These are phyloP conservation scores for Cladophialophora exuberans DNA, from an alignment of 2,329 filamentous ascomycete species.

Conservation along the genomic window DNA sequence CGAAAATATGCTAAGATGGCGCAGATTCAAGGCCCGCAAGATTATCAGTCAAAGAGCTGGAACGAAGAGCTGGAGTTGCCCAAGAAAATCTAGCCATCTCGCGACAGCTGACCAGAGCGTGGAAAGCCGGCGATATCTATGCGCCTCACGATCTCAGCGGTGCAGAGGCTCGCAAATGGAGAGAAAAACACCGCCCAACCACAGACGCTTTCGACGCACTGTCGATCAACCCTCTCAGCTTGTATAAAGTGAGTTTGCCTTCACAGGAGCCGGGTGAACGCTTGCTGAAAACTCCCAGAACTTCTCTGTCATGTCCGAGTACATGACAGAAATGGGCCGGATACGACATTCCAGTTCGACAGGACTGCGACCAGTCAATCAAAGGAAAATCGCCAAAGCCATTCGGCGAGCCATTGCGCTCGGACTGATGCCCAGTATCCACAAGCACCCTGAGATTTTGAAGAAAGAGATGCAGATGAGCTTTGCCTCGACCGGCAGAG, in stretches of 20 bases:
- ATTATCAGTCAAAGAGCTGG: not conserved
- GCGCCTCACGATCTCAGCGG: slow-evolving; percentile 83
- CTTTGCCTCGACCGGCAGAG: too few species aligned
- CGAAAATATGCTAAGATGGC: not conserved
- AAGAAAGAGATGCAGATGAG: slow-evolving; percentile 40
- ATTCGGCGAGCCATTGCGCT: slow-evolving; percentile 85
- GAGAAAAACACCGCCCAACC: slow-evolving; percentile 56
- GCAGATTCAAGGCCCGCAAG: slow-evolving; percentile 18
- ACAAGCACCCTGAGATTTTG: slow-evolving; percentile 83
- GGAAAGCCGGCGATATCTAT: slow-evolving; percentile 82
- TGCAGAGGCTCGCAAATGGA: slow-evolving; percentile 81
- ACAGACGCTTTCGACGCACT: slow-evolving; percentile 79
- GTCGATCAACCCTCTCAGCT: slow-evolving; percentile 75
- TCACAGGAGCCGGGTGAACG: not conserved
- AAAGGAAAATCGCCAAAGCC: slow-evolving; percentile 90
- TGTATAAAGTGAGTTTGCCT: slow-evolving; percentile 74
- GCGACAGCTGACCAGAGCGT: slow-evolving; percentile 62
- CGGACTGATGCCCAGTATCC: slow-evolving; percentile 88
- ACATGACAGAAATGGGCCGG: slow-evolving; percentile 79
- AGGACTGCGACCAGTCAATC: slow-evolving; percentile 83
- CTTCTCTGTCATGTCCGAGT: slow-evolving; percentile 88
- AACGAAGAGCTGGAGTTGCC: slow-evolving; percentile 39
- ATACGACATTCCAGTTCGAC: slow-evolving; percentile 79
- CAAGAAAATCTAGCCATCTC: slow-evolving; percentile 45
- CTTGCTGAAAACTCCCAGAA: slow-evolving; percentile 62